phyloP scores from a whole-genome alignment of 441 rosid genomes.

The Gossypium trilobum region DNA sequence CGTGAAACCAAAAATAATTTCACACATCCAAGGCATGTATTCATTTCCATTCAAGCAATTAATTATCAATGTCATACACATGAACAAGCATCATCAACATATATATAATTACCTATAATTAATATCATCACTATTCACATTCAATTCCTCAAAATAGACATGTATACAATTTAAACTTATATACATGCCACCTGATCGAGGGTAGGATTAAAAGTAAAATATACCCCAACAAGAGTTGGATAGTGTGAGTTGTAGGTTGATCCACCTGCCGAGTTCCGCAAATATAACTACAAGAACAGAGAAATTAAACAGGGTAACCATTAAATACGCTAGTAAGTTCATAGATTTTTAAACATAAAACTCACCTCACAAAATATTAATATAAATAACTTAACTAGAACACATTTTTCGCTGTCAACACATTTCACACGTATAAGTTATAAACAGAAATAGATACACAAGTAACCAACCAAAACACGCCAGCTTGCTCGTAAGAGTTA shows the following conservation, averaged over 20 bases:
- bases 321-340: background rate
- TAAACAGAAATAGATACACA: background rate
- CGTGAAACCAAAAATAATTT: background rate
- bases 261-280: background rate
- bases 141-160: background rate
- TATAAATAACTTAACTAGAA: background rate
- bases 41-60: background rate
- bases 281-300: background rate
- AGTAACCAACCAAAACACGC: background rate
- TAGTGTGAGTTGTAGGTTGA: too few species aligned
- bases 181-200: background rate
- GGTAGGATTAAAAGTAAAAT: background rate
- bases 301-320: too few species aligned
- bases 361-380: background rate
- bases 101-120: background rate
- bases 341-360: background rate
- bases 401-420: background rate
- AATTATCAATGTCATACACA: background rate
- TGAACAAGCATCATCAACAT: background rate
- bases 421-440: background rate
- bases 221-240: too few species aligned
- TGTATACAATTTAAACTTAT: background rate
- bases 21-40: background rate
- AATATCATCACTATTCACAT: background rate
- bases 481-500: background rate